Evolutionary conservation across 495 filamentous ascomycete genomes (phyloP).

Genomic region (Pyrenula aspistea): DNA sequence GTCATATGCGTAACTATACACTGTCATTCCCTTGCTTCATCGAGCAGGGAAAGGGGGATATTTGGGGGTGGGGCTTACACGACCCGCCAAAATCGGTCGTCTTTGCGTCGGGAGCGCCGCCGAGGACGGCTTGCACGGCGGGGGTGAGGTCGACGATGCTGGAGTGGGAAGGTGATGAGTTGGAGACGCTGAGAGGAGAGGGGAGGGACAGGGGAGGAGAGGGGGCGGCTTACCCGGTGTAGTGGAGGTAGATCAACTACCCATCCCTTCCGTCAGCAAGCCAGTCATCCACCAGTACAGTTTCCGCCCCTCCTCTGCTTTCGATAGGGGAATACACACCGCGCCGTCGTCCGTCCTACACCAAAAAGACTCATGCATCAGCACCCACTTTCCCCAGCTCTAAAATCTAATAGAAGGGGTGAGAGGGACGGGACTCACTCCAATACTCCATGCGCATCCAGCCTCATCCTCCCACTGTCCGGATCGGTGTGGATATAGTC

Average conservation of each 20-base stretch:
- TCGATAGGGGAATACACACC: background rate
- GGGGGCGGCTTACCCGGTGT: conserved; percentile 18
- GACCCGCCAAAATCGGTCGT: conserved; percentile 43
- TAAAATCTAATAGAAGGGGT: too few relatives aligned
- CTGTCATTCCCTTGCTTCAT: background rate
- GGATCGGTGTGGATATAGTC: conserved; percentile 41
- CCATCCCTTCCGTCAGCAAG: conserved; percentile 3
- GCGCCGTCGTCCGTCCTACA: background rate
- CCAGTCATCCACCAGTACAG: too few relatives aligned
- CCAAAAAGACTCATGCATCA: background rate
- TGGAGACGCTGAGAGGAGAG: background rate
- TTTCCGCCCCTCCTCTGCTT: too few relatives aligned
- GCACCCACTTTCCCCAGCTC: background rate
- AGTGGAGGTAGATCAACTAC: conserved; percentile 32
- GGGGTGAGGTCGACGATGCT: conserved; percentile 26
- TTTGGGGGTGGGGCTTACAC: conserved; percentile 31
- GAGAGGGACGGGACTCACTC: conserved; percentile 24
- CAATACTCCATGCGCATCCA: conserved; percentile 36
- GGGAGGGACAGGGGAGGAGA: background rate
- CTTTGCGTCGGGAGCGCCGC: conserved; percentile 28
- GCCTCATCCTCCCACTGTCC: conserved; percentile 30
- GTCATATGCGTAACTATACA: conserved; percentile 34
- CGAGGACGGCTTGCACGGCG: conserved; percentile 27
- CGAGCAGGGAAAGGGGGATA: background rate
- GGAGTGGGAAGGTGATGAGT: background rate